These are phyloP conservation scores for Lasiosphaeria ovina DNA, from an alignment of 495 filamentous ascomycete species.

Conservation along the genomic window DNA sequence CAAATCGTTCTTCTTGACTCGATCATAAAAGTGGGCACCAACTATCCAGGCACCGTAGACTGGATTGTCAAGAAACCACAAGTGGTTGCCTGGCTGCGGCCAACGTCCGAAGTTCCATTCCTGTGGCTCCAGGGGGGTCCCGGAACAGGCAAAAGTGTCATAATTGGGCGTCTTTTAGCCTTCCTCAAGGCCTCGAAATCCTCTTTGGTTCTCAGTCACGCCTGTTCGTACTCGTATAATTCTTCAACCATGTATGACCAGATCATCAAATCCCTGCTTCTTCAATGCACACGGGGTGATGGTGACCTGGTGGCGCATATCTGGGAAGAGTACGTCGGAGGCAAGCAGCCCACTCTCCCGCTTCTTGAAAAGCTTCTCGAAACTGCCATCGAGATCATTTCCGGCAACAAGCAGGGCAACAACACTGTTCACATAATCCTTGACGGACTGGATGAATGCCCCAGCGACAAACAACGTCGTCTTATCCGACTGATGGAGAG, in stretches of 20 bases:
- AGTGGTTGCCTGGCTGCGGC: conserved; percentile 26
- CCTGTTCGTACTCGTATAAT: conserved; percentile 30
- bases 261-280: conserved; percentile 31
- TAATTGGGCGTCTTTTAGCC: conserved; percentile 21
- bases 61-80: conserved; percentile 30
- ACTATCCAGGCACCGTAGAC: conserved; percentile 25
- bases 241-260: conserved; percentile 30
- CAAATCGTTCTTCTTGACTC: conserved; percentile 28
- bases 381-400: conserved; percentile 10
- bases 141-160: conserved; percentile 34
- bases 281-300: conserved; percentile 25
- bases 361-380: conserved; percentile 25
- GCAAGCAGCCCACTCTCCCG: conserved; percentile 14
- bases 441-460: conserved; percentile 34
- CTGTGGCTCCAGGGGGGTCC: conserved; percentile 31
- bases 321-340: conserved; percentile 21
- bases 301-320: conserved; percentile 28
- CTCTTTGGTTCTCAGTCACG: conserved; percentile 24
- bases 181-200: conserved; percentile 17
- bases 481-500: conserved; percentile 26
- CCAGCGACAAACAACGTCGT: conserved; percentile 23
- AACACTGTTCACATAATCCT: conserved; percentile 21
- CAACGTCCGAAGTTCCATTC: conserved; percentile 13
- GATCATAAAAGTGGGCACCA: conserved; percentile 14
- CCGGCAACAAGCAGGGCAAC: conserved; percentile 3